Percentiles rank a stretch among this genome's conserved stretches.
Evolutionary conservation across 2,329 filamentous ascomycete species (phyloP).

Genomic region (Lachnellula hyalina): DNA sequence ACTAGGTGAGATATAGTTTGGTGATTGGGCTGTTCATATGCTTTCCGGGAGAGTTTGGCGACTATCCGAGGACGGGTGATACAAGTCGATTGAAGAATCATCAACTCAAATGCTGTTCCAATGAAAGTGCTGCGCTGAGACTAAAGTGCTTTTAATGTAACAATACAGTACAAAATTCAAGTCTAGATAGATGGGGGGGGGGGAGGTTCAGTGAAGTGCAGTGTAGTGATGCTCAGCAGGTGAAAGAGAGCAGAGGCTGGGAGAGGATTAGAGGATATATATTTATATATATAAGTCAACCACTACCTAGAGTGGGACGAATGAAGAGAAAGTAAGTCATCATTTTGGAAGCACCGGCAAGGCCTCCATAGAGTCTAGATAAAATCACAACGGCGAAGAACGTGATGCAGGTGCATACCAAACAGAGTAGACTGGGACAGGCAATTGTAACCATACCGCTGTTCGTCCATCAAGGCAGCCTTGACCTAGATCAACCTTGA

Average conservation of each 20-base stretch:
- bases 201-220: neutral
- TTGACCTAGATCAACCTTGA: conserved; percentile 12
- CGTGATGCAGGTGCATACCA: conserved; percentile 18
- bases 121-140: neutral
- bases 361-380: conserved; percentile 24
- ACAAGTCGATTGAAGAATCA: neutral
- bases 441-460: conserved; percentile 5
- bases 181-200: neutral
- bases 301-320: conserved; percentile 8
- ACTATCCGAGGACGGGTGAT: neutral
- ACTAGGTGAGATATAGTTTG: conserved; percentile 12
- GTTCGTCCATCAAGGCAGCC: conserved; percentile 19
- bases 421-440: conserved; percentile 8
- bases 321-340: neutral
- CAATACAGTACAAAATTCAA: neutral
- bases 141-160: neutral
- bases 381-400: conserved; percentile 19
- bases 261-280: conserved; percentile 1
- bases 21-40: neutral
- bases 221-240: neutral
- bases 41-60: neutral
- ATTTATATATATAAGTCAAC: conserved; percentile 17
- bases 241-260: conserved; percentile 1
- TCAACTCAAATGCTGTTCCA: neutral
- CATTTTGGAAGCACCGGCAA: conserved; percentile 18